Conservation (phyloP, 208 protist genomes). For the Leishmania martiniquensis region DNA sequence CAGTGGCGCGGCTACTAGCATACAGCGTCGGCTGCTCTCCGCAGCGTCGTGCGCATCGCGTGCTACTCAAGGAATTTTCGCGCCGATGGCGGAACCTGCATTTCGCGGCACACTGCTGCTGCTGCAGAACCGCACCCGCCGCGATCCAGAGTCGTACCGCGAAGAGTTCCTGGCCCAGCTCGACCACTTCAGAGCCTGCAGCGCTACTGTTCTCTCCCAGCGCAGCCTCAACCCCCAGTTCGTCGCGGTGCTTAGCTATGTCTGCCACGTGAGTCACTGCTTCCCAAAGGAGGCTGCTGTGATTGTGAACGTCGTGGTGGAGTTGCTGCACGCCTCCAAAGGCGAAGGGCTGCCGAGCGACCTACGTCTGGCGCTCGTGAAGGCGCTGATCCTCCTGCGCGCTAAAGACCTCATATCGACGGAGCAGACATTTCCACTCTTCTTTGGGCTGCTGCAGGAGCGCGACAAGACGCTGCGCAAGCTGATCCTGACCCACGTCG, state of each 20-base stretch:
- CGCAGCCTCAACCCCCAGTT: constrained; percentile 86
- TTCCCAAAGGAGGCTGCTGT: constrained; percentile 89
- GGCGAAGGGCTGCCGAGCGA: constrained; percentile 77
- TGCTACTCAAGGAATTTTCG: background rate
- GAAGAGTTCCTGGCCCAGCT: constrained; percentile 96
- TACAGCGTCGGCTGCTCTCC: background rate
- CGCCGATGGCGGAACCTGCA: constrained; percentile 65
- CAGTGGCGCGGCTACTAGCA: background rate
- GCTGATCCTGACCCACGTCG: constrained; percentile 92
- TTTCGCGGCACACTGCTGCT: constrained; percentile 93
- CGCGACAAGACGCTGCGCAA: constrained; percentile 94
- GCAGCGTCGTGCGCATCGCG: background rate
- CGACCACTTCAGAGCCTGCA: constrained; percentile 93
- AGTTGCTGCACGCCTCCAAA: constrained; percentile 86
- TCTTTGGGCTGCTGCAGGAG: constrained; percentile 96
- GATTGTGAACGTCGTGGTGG: constrained; percentile 83
- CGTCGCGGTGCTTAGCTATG: constrained; percentile 82
- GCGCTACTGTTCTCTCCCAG: constrained; percentile 91
- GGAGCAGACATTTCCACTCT: constrained; percentile 91
- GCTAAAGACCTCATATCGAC: constrained; percentile 90
- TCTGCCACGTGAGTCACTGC: constrained; percentile 89
- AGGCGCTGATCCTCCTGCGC: constrained; percentile 94
- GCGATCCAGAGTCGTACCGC: constrained; percentile 95
- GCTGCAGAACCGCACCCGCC: constrained; percentile 95
- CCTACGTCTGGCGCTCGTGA: constrained; percentile 87